Evolutionary conservation across 495 filamentous ascomycete genomes (phyloP).

Genomic region (Chaetomium tenue): DNA sequence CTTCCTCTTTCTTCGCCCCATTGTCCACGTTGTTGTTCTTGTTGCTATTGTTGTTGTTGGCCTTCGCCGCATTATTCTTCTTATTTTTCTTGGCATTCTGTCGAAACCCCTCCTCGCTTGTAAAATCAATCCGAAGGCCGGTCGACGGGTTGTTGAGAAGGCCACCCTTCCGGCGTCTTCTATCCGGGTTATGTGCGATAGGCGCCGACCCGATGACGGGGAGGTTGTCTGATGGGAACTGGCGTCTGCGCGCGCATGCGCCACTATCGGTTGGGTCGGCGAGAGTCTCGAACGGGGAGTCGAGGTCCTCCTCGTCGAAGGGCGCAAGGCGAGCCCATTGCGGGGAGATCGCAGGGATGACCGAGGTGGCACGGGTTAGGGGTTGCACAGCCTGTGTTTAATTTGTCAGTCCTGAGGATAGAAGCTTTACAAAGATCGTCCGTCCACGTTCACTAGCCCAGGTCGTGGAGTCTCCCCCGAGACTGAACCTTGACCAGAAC

Average conservation of each 20-base stretch:
- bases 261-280: constrained; percentile 28
- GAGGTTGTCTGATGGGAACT: constrained; percentile 1
- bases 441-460: not conserved
- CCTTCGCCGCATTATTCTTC: constrained; percentile 36
- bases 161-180: constrained; percentile 21
- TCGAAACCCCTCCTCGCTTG: constrained; percentile 46
- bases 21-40: constrained; percentile 36
- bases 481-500: not conserved
- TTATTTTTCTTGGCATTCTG: constrained; percentile 45
- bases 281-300: constrained; percentile 4
- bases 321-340: constrained; percentile 18
- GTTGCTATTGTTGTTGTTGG: constrained; percentile 19
- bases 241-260: constrained; percentile 23
- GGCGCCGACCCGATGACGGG: not conserved
- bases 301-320: constrained; percentile 21
- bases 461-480: not conserved
- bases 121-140: constrained; percentile 44
- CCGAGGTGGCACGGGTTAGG: constrained; percentile 1
- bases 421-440: not conserved
- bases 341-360: constrained; percentile 25
- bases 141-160: constrained; percentile 34
- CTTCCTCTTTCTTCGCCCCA: constrained; percentile 48
- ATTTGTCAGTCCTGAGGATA: constrained; percentile 12
- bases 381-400: constrained; percentile 15
- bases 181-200: constrained; percentile 7